Percentiles rank a stretch among this genome's conserved stretches.
Conservation (phyloP, 208 protist species). For the Leishmania turanica region DNA sequence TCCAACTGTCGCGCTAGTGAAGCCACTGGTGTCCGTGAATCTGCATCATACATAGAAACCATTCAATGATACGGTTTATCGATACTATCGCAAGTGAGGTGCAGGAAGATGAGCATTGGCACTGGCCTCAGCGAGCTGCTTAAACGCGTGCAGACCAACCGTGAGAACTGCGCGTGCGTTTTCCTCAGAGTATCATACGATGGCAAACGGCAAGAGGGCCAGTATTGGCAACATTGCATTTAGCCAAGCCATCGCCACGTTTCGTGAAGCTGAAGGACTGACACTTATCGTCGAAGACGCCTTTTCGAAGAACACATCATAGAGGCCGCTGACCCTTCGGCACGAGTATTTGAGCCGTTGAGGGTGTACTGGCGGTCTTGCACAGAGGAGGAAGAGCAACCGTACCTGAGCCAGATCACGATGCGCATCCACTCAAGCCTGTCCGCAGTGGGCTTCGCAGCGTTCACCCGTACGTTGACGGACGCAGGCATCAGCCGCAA, state of each 20-base stretch:
- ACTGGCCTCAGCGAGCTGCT: slow-evolving; percentile 28
- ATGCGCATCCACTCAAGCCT: slow-evolving; percentile 55
- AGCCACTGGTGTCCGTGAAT: background rate
- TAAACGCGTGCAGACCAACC: slow-evolving; percentile 29
- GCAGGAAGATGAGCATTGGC: slow-evolving; percentile 20
- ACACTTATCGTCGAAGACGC: slow-evolving; percentile 37
- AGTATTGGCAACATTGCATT: slow-evolving; percentile 10
- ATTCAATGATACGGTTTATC: background rate
- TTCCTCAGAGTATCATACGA: slow-evolving; percentile 26
- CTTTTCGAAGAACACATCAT: slow-evolving; percentile 15
- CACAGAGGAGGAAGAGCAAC: slow-evolving; percentile 14
- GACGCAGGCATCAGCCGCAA: slow-evolving; percentile 50
- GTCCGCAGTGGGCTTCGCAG: slow-evolving; percentile 48
- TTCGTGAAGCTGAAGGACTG: slow-evolving; percentile 33
- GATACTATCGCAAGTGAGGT: background rate
- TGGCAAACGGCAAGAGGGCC: slow-evolving; percentile 14
- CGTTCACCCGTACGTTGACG: slow-evolving; percentile 40
- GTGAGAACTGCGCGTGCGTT: slow-evolving; percentile 15
- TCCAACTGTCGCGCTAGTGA: background rate
- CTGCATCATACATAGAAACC: background rate
- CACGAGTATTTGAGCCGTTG: slow-evolving; percentile 1
- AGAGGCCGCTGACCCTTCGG: background rate
- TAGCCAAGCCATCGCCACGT: slow-evolving; percentile 25
- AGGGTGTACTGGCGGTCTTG: slow-evolving; percentile 10
- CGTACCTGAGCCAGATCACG: slow-evolving; percentile 46